phyloP scores from a whole-genome alignment of 2,329 filamentous ascomycete species.

The Aureobasidium sp. region DNA sequence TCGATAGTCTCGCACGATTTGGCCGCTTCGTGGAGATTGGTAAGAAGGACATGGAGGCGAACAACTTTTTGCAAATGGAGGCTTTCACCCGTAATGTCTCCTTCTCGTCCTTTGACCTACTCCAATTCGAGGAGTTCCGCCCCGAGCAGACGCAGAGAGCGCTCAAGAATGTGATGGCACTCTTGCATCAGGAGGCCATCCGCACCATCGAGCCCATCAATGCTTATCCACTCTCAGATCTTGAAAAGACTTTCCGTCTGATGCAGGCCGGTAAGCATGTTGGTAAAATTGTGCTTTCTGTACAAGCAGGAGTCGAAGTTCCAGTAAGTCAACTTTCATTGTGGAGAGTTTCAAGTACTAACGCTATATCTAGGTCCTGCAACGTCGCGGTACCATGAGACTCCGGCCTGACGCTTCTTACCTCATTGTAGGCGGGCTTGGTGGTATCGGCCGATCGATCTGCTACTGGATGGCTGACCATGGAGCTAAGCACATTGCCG shows the following conservation, averaged over 20 bases:
- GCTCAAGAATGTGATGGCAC: background rate
- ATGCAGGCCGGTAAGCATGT: slow-evolving; percentile 19
- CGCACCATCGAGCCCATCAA: background rate
- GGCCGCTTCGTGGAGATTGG: slow-evolving; percentile 25
- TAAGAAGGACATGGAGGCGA: slow-evolving; percentile 14
- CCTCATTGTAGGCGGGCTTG: no score
- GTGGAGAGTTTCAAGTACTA: no score
- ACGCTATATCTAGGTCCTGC: no score
- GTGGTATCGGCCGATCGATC: no score
- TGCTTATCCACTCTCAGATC: background rate
- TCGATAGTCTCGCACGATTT: slow-evolving; percentile 21
- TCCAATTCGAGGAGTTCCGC: background rate
- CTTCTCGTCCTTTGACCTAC: background rate
- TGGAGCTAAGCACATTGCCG: no score
- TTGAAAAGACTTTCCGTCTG: background rate
- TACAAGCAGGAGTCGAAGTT: no score
- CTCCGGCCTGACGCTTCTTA: no score
- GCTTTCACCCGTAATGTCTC: background rate
- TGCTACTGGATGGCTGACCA: no score
- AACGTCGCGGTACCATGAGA: no score
- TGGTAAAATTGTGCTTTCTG: slow-evolving; percentile 16
- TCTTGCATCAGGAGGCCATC: background rate
- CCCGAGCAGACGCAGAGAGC: background rate
- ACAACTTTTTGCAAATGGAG: slow-evolving; percentile 12
- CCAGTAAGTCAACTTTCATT: no score